Evolutionary conservation across 306 rosid genomes (phyloP).

Genomic region (Begonia fuchsioides): DNA sequence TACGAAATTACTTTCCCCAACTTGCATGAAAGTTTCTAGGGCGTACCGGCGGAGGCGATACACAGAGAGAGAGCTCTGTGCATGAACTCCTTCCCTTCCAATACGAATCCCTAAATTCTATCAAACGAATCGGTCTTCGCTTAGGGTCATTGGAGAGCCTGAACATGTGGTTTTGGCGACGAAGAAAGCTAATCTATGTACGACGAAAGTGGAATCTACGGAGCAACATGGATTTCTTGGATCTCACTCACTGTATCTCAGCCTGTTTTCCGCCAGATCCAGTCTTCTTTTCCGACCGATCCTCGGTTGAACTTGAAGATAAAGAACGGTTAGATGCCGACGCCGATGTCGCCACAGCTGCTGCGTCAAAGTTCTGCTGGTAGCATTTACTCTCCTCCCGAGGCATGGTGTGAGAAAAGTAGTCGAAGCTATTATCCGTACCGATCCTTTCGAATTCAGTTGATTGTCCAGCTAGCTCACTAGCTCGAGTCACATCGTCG

Average conservation of each 20-base stretch:
- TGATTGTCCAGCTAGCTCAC: background rate
- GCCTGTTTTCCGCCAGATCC: constrained; percentile 50
- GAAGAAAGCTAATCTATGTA: constrained; percentile 15
- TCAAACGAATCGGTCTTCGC: background rate
- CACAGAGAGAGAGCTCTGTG: too few relatives aligned
- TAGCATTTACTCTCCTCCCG: background rate
- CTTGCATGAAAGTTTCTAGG: constrained; percentile 12
- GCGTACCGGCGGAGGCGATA: constrained; percentile 1
- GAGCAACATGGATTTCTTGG: constrained; percentile 4
- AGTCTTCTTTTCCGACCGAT: constrained; percentile 56
- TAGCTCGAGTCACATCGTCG: constrained; percentile 11
- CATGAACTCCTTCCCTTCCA: background rate
- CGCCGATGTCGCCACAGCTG: constrained; percentile 17
- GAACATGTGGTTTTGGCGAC: constrained; percentile 6
- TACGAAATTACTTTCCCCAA: constrained; percentile 29
- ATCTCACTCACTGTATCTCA: constrained; percentile 75
- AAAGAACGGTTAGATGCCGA: constrained; percentile 47
- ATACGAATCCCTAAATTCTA: background rate
- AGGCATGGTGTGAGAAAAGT: constrained; percentile 5
- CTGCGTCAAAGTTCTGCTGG: constrained; percentile 12
- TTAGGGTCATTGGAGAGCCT: background rate
- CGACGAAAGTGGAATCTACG: constrained; percentile 7
- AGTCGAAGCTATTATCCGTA: constrained; percentile 13
- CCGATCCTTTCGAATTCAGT: constrained; percentile 19
- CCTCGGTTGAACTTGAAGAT: constrained; percentile 80